Evolutionary conservation across 192 early-diverging fungal genomes (phyloP), one percentile per base, ranked within the genome.

Genomic region (Backusella tuberculispora): DNA sequence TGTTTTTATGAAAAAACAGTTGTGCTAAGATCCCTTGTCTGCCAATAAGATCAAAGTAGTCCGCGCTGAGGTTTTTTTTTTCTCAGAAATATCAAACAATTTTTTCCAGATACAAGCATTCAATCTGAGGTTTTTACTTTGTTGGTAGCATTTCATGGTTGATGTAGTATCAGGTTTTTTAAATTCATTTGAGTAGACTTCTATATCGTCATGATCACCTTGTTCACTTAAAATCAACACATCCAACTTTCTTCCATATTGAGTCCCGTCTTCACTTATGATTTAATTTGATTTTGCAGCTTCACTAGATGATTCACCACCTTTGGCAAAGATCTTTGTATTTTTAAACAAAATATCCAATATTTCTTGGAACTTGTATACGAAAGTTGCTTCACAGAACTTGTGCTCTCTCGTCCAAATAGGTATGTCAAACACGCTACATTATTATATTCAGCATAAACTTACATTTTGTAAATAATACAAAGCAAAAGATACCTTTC

Each of bases 171-270:
- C 45, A 0, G 45, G 45, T 46, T 46, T 46, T 46, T 46, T 46
- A 46, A 46, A 46, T 46, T 46, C 45, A 46, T 46, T 46, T 46
- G 45, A 46, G 45, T 4, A 43, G 42, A 43, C 42, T 43, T 43
- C 10, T 43, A 43, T 43, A 43, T 43, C 42, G 42, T 43, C 42
- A 43, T 43, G 42, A 43, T 43, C 5, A 43, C 4, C 4, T 43
- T 43, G 42, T 43, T 43, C 42, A 43, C 42, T 43, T 43, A 43
- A 43, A 43, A 43, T 43, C 42, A 43, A 43, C 48, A 60, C 21
- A 60, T 60, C 53, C 53, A 60, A 60, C 24, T 19, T 60, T 60
- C 53, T 60, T 60, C 53, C 53, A 60, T 60, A 60, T 60, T 60
- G 53, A 24, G 53, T 24, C 21, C 53, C 53, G 5, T 60, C 53